These are phyloP conservation scores for Auricularia sp. DNA, from an alignment of 768 basidiomycete genomes.

Conservation along the genomic window DNA sequence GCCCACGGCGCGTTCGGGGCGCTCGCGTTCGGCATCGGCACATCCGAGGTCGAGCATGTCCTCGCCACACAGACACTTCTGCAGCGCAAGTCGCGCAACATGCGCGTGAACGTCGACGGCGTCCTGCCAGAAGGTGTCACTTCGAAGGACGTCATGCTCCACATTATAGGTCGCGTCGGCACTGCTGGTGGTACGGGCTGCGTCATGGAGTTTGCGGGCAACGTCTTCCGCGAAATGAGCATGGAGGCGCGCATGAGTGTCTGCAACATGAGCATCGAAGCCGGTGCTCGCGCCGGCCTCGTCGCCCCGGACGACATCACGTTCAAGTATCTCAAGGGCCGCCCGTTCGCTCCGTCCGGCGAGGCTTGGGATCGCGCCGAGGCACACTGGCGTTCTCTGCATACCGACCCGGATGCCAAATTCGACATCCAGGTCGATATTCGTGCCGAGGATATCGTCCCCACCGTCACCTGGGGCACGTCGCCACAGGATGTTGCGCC, in stretches of 20 bases:
- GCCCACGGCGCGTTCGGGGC: constrained; percentile 91
- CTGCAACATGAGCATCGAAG: constrained; percentile 95
- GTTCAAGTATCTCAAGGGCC: constrained; percentile 70
- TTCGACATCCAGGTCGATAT: constrained; percentile 79
- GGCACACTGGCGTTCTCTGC: constrained; percentile 76
- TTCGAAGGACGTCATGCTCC: constrained; percentile 83
- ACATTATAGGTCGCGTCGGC: constrained; percentile 84
- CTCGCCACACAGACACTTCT: constrained; percentile 84
- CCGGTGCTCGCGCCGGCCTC: constrained; percentile 88
- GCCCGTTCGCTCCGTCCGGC: constrained; percentile 65
- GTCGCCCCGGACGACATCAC: constrained; percentile 83
- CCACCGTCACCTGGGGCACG: constrained; percentile 89
- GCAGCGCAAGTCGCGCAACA: constrained; percentile 84
- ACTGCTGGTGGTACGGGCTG: constrained; percentile 90
- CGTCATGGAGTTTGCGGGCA: constrained; percentile 88
- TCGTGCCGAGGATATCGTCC: constrained; percentile 74
- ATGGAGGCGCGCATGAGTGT: constrained; percentile 89
- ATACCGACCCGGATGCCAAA: constrained; percentile 69
- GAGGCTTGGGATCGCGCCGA: constrained; percentile 79
- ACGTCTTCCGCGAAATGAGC: constrained; percentile 70
- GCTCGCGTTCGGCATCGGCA: constrained; percentile 87
- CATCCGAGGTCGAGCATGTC: constrained; percentile 90
- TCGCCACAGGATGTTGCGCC: constrained; percentile 82
- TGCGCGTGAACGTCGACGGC: constrained; percentile 84
- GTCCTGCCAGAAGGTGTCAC: constrained; percentile 69